These are phyloP conservation scores for Allantophomopsis cytisporea DNA, from an alignment of 2,329 filamentous ascomycete species.

Conservation along the genomic window DNA sequence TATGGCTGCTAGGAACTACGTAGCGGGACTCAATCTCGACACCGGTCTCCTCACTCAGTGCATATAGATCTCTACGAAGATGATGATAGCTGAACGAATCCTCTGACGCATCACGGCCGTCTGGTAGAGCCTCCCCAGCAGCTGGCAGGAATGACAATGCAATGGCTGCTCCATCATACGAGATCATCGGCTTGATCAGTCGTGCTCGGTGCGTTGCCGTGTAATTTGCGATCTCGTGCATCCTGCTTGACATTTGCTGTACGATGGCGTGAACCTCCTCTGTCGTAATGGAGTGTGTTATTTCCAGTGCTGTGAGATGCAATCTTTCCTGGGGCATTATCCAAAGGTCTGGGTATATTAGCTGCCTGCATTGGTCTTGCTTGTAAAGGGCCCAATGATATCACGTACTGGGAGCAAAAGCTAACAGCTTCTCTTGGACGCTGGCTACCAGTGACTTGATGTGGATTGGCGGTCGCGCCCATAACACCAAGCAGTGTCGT, in stretches of 20 bases:
- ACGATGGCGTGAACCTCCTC: constrained; percentile 54
- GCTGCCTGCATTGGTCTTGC: too few relatives aligned
- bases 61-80: constrained; percentile 66
- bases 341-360: constrained; percentile 54
- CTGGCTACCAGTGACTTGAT: constrained; percentile 52
- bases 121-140: constrained; percentile 38
- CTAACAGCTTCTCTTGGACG: constrained; percentile 53
- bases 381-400: too few relatives aligned
- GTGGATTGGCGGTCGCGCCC: constrained; percentile 68
- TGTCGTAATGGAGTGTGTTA: constrained; percentile 65
- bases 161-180: constrained; percentile 74
- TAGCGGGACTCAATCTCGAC: constrained; percentile 68
- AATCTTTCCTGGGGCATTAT: constrained; percentile 67
- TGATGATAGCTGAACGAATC: constrained; percentile 83
- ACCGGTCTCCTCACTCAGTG: constrained; percentile 43
- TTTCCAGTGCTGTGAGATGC: constrained; percentile 76
- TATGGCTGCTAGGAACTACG: constrained; percentile 77
- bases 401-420: constrained; percentile 50
- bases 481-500: constrained; percentile 75
- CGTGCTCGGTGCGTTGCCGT: constrained; percentile 55
- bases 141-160: constrained; percentile 82
- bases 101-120: constrained; percentile 25
- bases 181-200: constrained; percentile 70
- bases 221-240: constrained; percentile 50
- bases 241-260: constrained; percentile 31